phyloP scores from a whole-genome alignment of 345 rosid species.

The Brassica juncea region DNA sequence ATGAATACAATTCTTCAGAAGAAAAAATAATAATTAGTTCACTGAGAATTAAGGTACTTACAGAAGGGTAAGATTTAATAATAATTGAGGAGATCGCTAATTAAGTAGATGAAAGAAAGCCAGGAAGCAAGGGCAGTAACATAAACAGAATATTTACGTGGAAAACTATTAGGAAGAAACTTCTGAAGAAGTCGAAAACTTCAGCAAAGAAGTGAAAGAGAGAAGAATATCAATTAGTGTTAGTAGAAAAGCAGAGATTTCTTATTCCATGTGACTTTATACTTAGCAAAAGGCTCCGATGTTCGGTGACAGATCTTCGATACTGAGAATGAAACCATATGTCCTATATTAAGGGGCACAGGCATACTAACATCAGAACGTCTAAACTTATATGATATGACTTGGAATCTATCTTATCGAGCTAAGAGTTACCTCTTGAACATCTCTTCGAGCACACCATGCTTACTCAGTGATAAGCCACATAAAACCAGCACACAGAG shows the following conservation, averaged over 20 bases:
- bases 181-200: conserved; percentile 85
- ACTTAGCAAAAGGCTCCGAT: conserved; percentile 88
- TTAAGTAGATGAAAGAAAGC: conserved; percentile 72
- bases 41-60: conserved; percentile 44
- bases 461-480: conserved; percentile 56
- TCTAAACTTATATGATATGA: conserved; percentile 4
- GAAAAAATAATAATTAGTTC: not conserved
- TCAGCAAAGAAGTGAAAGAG: conserved; percentile 90
- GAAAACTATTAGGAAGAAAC: conserved; percentile 88
- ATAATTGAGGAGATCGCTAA: conserved; percentile 77
- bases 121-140: conserved; percentile 86
- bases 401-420: conserved; percentile 1
- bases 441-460: conserved; percentile 79
- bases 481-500: conserved; percentile 66
- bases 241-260: not conserved
- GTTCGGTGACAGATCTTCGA: conserved; percentile 93
- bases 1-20: not conserved
- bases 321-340: conserved; percentile 87
- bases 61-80: conserved; percentile 93
- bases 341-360: conserved; percentile 57
- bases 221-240: conserved; percentile 20
- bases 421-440: conserved; percentile 63
- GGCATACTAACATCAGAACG: conserved; percentile 8
- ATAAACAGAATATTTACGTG: conserved; percentile 75
- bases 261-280: not conserved